Percentiles rank a stretch among this genome's conserved stretches.
Evolutionary conservation across 768 basidiomycete genomes (phyloP).

Genomic region (Serendipita sp.): DNA sequence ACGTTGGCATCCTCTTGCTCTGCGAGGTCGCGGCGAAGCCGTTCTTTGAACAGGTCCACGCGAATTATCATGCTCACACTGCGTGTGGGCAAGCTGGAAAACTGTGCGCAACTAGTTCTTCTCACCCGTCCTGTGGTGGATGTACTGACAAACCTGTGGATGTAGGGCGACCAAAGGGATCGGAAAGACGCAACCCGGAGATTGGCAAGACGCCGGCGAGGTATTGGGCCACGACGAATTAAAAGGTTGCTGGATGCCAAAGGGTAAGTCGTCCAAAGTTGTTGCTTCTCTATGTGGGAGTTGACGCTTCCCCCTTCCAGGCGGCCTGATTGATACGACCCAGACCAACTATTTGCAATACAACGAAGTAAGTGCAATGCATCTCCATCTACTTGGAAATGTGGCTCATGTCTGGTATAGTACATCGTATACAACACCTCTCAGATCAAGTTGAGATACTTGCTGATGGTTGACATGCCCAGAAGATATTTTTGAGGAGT

Average conservation of each 20-base stretch:
- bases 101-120: conserved; percentile 21
- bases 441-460: conserved; percentile 36
- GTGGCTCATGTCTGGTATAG: conserved; percentile 19
- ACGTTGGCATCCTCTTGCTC: conserved; percentile 38
- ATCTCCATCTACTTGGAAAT: neutral
- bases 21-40: conserved; percentile 47
- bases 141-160: no score
- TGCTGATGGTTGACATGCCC: conserved; percentile 11
- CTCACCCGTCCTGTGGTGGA: neutral
- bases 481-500: no score
- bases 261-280: conserved; percentile 23
- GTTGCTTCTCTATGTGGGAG: neutral
- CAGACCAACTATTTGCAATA: conserved; percentile 27
- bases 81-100: conserved; percentile 29
- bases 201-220: conserved; percentile 45
- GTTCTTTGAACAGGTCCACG: conserved; percentile 31
- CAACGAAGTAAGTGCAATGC: conserved; percentile 34
- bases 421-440: conserved; percentile 46
- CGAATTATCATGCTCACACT: conserved; percentile 35
- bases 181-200: conserved; percentile 34
- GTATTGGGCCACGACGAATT: conserved; percentile 34
- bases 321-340: neutral
- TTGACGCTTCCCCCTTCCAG: neutral
- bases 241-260: conserved; percentile 44
- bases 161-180: conserved; percentile 40